A percentile compares a stretch with the other conserved stretches of the same genome.
Conservation (phyloP, 768 basidiomycete genomes). For the Agaricus blazei region DNA sequence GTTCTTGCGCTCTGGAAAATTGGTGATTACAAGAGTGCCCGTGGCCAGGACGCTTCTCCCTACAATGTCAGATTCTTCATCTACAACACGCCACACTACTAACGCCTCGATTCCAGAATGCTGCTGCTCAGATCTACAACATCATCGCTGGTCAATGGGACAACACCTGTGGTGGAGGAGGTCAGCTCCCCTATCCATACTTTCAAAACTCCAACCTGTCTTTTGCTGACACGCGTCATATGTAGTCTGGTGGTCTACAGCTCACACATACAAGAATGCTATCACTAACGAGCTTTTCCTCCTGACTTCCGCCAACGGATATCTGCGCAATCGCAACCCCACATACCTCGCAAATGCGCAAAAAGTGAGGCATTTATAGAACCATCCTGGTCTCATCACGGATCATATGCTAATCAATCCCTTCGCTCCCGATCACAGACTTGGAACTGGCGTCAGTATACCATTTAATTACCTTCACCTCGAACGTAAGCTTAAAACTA, state of each 20-base stretch:
- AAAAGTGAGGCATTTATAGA: conserved; percentile 23
- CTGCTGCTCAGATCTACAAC: conserved; percentile 43
- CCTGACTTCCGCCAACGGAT: conserved; percentile 43
- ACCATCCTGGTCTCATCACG: not conserved
- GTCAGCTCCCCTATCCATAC: conserved; percentile 17
- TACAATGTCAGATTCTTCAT: conserved; percentile 19
- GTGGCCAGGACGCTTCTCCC: conserved; percentile 27
- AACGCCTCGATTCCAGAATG: conserved; percentile 27
- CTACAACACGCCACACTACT: not conserved
- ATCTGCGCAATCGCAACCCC: conserved; percentile 29
- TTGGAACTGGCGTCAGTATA: conserved; percentile 32
- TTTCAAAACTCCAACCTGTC: not conserved
- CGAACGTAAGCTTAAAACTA: not conserved
- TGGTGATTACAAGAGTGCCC: conserved; percentile 41
- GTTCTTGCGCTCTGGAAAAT: conserved; percentile 56
- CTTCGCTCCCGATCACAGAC: conserved; percentile 14
- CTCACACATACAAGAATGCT: conserved; percentile 53
- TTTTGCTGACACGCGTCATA: not conserved
- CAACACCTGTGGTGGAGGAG: conserved; percentile 45
- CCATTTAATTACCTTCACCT: not conserved
- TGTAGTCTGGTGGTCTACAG: conserved; percentile 54
- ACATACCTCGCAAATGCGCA: conserved; percentile 45
- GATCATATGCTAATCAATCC: not conserved
- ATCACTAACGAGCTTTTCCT: conserved; percentile 59
- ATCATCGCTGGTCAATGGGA: conserved; percentile 50